Evolutionary conservation across 1,139 yeast species (phyloP).

Genomic region (Saccharomyces hybrid): DNA sequence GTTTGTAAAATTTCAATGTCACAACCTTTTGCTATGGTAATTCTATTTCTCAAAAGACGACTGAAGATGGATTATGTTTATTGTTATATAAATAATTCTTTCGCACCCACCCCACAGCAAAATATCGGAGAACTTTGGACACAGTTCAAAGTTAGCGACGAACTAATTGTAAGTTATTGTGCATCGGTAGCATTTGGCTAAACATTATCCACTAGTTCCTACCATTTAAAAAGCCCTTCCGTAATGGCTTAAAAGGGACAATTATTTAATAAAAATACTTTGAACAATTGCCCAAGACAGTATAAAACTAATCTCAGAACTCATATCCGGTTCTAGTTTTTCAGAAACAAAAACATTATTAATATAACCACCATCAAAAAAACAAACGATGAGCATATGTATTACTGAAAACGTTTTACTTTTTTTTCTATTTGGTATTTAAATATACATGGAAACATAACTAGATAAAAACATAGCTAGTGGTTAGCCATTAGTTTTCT

Average conservation of each 20-base stretch:
- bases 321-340: no score
- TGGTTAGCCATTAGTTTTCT: neutral
- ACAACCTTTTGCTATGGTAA: constrained; percentile 25
- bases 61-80: constrained; percentile 21
- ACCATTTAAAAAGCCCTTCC: no score
- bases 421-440: neutral
- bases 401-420: neutral
- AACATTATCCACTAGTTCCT: no score
- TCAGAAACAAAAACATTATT: neutral
- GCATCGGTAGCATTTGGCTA: constrained; percentile 30
- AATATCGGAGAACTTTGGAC: constrained; percentile 28
- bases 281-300: no score
- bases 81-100: constrained; percentile 31
- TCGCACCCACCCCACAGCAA: constrained; percentile 31
- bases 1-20: constrained; percentile 23
- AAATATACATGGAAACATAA: neutral
- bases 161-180: constrained; percentile 29
- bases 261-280: constrained; percentile 3
- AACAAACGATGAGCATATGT: neutral
- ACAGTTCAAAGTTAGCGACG: constrained; percentile 27
- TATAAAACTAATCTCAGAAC: no score
- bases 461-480: neutral
- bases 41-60: constrained; percentile 18
- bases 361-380: no score
- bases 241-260: no score